phyloP scores from a whole-genome alignment of 2,329 filamentous ascomycete genomes.

The Zalaria obscura region DNA sequence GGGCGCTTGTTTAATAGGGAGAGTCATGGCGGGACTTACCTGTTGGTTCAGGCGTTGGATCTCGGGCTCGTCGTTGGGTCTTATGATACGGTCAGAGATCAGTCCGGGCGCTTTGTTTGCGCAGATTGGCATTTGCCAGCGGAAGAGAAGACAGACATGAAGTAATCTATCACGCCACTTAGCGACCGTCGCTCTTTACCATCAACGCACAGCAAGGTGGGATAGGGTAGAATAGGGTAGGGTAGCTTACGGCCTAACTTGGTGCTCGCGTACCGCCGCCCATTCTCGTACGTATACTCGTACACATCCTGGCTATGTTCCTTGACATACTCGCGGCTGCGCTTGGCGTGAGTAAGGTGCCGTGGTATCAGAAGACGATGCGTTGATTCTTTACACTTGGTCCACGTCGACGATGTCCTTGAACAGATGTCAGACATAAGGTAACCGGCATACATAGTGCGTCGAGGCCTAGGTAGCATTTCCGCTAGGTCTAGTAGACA shows the following conservation, averaged over 20 bases:
- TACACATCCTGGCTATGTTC: not conserved
- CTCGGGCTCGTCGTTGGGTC: constrained; percentile 11
- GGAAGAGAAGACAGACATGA: not conserved
- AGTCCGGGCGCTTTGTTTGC: too few species aligned
- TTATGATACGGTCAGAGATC: not conserved
- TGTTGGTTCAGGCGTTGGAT: constrained; percentile 11
- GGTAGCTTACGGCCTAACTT: not conserved
- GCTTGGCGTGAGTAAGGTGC: not conserved
- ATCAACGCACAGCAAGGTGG: too few species aligned
- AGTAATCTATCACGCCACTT: not conserved
- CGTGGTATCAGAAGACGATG: not conserved
- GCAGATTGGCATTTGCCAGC: too few species aligned
- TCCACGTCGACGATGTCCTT: not conserved
- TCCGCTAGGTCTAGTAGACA: not conserved
- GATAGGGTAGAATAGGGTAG: too few species aligned
- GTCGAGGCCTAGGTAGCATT: not conserved
- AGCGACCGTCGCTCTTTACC: too few species aligned
- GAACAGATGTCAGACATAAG: not conserved
- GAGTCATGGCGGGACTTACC: not conserved
- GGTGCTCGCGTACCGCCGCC: not conserved
- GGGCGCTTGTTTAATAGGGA: too few species aligned
- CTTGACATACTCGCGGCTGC: not conserved
- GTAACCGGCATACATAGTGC: not conserved
- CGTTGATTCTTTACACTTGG: not conserved
- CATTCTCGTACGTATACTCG: not conserved